Evolutionary conservation across 2,329 filamentous ascomycete species (phyloP), one percentile per base, ranked within the genome.

Genomic region (Monosporascus sp.): DNA sequence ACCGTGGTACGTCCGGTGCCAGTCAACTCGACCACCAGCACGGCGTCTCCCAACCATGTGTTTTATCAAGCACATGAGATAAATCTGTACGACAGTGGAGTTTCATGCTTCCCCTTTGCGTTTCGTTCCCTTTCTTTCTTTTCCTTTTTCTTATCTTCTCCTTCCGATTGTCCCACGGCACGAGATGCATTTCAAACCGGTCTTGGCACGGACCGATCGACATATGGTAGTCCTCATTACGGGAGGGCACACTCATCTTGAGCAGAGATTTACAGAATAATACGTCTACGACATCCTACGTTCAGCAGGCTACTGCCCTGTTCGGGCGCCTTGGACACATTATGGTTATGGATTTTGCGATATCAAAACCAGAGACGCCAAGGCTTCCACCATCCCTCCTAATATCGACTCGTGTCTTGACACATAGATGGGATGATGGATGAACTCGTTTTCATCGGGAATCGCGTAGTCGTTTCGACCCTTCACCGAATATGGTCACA

Each of bases 331-430:
- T 82, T 82, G 79, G 79, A 82, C 76, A 82, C 73, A 76, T 80
- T 70, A 81, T 81, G 75, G 69, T 81, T 82, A 81, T 74, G 74
- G 70, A 74, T 80, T 79, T 80, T 80, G 77, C 76, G 74, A 77
- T 78, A 77, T 73, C 70, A 59, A 53, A 54, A 59, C 57, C 55
- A 57, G 49, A 54, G 50, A 57, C 62, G 55, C 55, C 51, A 54
- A 59, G 54, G 49, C 53, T 48, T 54, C 54, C 53, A 44, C 57
- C 56, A 54, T 52, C 54, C 52, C 57, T 53, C 52, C 53, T 53
- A 52, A 48, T 56, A 54, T 37, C 53, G 57, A 56, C 54, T 53
- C 47, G 48, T 52, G 50, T 54, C 52, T 50, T 47, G 47, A 44
- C 44, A 51, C 51, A 52, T 50, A 52, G 57, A 62, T 58, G 57